Base-by-base conservation (phyloP, 2,329 filamentous ascomycete species). In the Colletotrichum tropicale region DNA sequence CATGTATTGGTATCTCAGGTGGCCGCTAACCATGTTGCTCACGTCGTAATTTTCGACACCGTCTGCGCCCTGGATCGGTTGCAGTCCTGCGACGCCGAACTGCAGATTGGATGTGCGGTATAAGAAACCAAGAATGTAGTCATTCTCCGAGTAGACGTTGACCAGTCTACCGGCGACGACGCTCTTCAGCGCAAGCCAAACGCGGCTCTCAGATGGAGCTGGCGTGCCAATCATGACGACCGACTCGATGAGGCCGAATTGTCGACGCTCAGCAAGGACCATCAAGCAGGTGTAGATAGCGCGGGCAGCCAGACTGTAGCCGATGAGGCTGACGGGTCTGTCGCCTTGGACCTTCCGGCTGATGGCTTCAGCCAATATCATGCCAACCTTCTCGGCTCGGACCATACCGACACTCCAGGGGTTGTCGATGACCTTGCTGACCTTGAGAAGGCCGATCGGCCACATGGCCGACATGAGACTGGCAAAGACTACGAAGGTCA, bases 101-200 rank as follows among this genome's bases (percentile, higher is more conserved):
- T 97, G 93, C 66, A 96, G 91, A 79, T 93, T 95, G 70, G 94
- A 95, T 4, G 92, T 95, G 66, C 96, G 93, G 83, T 96, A 98
- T 52, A 98, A 87, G 82, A 98, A 98, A 1, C 93, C 96, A 4
- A 98, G 92, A 28, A 98, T 92, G 78, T 95, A 96, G 83, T 98
- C 96, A 62, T 95, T 94, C 67, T 94, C 92, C 1, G 95, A 98
- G 83, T 93, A 98, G 5, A 97, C 95, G 79, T 98, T 98, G 81
- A 98, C 90, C n/a, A 98, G 88, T 26, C 96, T 92, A 0, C 96
- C 96, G 55, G 92, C 90, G 6, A 98, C 95, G 4, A 96, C 94
- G 74, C 92, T 93, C 77, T 94, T 93, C 81, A 98, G 90, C 8
- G 92, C 89, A 32, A 94, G 89, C 96, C 96, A 98, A 69, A 94